A percentile compares a stretch with the other conserved stretches of the same genome.
Evolutionary conservation across 305 asterid genomes (phyloP).

Genomic region (Rubia balearica): DNA sequence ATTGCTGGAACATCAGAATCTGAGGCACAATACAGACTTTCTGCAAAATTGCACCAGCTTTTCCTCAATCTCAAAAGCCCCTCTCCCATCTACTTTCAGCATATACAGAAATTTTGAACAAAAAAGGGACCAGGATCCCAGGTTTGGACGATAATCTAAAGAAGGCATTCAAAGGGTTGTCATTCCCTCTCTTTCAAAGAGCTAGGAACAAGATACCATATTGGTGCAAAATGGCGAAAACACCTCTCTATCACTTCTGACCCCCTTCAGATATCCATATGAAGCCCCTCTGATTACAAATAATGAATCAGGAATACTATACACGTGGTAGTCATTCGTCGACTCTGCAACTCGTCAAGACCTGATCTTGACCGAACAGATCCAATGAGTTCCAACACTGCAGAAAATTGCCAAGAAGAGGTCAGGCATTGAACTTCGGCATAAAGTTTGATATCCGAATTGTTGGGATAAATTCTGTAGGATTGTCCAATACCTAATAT

Average conservation of each 20-base stretch:
- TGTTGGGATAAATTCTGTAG: background rate
- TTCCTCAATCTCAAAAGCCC: background rate
- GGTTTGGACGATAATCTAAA: background rate
- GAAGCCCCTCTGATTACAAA: background rate
- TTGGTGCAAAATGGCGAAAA: background rate
- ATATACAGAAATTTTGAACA: background rate
- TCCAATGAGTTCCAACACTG: slow-evolving; percentile 3
- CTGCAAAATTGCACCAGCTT: slow-evolving; percentile 4
- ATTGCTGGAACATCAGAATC: background rate
- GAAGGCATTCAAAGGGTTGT: background rate
- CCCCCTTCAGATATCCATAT: no score
- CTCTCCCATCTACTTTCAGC: background rate
- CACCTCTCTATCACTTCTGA: background rate
- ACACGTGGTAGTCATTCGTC: background rate
- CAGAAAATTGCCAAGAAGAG: background rate
- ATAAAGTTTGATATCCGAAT: background rate
- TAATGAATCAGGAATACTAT: slow-evolving; percentile 5
- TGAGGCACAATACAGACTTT: background rate
- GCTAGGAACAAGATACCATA: background rate
- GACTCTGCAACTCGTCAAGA: background rate
- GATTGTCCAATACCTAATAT: slow-evolving; percentile 9
- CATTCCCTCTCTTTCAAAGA: background rate
- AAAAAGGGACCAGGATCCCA: background rate
- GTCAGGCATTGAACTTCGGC: background rate
- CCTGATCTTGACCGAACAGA: background rate